phyloP scores from a whole-genome alignment of 495 filamentous ascomycete genomes.

The Hypoxylon lienhwacheense region DNA sequence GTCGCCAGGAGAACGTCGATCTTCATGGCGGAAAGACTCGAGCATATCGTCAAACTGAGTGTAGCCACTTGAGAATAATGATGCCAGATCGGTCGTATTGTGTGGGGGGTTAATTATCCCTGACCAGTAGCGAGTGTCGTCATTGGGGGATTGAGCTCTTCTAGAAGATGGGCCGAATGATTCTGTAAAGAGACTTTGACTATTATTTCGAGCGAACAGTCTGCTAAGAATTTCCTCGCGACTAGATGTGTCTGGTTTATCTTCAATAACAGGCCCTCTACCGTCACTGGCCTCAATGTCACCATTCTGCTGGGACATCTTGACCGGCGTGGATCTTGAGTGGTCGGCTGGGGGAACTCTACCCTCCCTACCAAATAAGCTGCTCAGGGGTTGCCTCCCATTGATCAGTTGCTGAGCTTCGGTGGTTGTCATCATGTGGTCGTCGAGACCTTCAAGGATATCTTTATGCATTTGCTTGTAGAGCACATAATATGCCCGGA shows the following conservation, averaged over 20 bases:
- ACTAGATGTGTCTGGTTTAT: constrained; percentile 45
- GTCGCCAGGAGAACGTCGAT: constrained; percentile 19
- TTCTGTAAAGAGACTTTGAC: constrained; percentile 43
- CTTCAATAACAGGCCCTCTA: constrained; percentile 43
- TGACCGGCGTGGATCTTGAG: constrained; percentile 64
- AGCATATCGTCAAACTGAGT: constrained; percentile 32
- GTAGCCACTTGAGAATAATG: constrained; percentile 42
- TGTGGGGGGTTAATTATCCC: constrained; percentile 48
- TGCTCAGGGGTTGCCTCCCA: constrained; percentile 76
- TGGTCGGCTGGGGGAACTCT: constrained; percentile 62
- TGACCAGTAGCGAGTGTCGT: constrained; percentile 43
- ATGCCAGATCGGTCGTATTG: constrained; percentile 41
- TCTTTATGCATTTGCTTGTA: constrained; percentile 84
- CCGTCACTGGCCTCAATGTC: constrained; percentile 63
- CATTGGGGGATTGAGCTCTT: constrained; percentile 33
- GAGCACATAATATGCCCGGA: constrained; percentile 84
- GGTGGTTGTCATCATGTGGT: constrained; percentile 70
- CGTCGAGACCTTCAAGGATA: constrained; percentile 78
- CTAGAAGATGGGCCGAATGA: constrained; percentile 35
- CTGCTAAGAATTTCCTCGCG: constrained; percentile 47
- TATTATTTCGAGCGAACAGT: constrained; percentile 41
- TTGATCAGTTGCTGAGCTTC: constrained; percentile 73
- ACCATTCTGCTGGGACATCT: constrained; percentile 58
- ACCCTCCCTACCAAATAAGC: constrained; percentile 64
- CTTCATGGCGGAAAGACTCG: constrained; percentile 37